Percentiles rank a stretch among this genome's conserved stretches.
Conservation (phyloP, 768 basidiomycete species). For the Boletus insuetus region DNA sequence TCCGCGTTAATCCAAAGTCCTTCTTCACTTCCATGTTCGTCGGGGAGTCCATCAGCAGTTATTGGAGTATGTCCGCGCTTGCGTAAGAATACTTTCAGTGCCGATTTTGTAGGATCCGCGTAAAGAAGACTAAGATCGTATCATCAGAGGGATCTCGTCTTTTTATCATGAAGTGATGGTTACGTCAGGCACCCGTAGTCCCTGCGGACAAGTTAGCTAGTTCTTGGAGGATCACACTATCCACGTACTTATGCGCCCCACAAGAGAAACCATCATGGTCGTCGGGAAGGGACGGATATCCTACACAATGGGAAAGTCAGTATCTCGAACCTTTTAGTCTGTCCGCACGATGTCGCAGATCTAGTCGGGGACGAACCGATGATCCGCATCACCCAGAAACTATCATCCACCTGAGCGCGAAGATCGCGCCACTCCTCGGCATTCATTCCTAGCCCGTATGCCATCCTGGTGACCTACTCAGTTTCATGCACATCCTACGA, state of each 20-base stretch:
- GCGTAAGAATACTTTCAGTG: conserved; percentile 77
- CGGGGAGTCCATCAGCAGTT: conserved; percentile 38
- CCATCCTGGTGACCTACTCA: conserved; percentile 55
- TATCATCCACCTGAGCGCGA: conserved; percentile 69
- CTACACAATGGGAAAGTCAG: conserved; percentile 33
- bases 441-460: conserved; percentile 72
- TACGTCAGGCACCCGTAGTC: conserved; percentile 93
- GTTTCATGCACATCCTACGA: neutral
- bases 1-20: conserved; percentile 83
- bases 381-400: conserved; percentile 87
- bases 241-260: conserved; percentile 77
- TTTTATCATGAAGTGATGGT: conserved; percentile 17
- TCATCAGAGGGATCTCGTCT: conserved; percentile 5
- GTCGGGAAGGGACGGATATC: conserved; percentile 83
- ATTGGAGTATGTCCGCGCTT: conserved; percentile 35
- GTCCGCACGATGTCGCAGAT: neutral
- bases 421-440: conserved; percentile 67
- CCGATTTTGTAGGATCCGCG: conserved; percentile 75
- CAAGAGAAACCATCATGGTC: conserved; percentile 84
- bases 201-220: conserved; percentile 35
- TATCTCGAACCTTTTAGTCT: neutral
- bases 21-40: conserved; percentile 53
- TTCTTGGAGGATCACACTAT: neutral
- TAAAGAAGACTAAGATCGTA: conserved; percentile 68
- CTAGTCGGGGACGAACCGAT: conserved; percentile 50